Evolutionary conservation across 768 basidiomycete species (phyloP).

Genomic region (Collybia sp.): DNA sequence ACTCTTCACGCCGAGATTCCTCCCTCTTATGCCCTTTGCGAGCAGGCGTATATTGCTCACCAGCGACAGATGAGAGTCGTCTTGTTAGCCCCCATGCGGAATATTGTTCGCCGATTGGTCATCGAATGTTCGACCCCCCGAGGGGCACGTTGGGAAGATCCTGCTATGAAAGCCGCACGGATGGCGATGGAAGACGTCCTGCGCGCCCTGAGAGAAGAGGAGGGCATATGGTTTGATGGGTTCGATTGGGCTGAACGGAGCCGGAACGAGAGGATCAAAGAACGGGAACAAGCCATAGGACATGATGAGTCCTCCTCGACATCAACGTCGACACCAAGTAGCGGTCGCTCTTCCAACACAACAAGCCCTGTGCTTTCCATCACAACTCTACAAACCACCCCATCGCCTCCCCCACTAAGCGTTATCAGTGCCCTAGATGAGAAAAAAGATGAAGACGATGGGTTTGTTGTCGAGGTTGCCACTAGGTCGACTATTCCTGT

Average conservation of each 20-base stretch:
- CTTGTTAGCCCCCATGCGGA: slow-evolving; percentile 61
- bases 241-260: slow-evolving; percentile 60
- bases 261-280: slow-evolving; percentile 29
- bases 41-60: slow-evolving; percentile 55
- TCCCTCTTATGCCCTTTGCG: slow-evolving; percentile 60
- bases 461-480: slow-evolving; percentile 9
- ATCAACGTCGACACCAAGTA: slow-evolving; percentile 34
- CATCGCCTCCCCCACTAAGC: slow-evolving; percentile 56
- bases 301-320: slow-evolving; percentile 32
- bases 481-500: slow-evolving; percentile 9
- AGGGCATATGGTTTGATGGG: slow-evolving; percentile 70
- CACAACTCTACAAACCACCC: slow-evolving; percentile 73
- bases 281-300: slow-evolving; percentile 17
- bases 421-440: slow-evolving; percentile 18
- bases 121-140: slow-evolving; percentile 50
- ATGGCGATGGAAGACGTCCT: slow-evolving; percentile 64
- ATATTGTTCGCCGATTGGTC: slow-evolving; percentile 61
- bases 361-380: slow-evolving; percentile 76
- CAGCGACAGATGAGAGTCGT: slow-evolving; percentile 56
- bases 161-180: slow-evolving; percentile 46
- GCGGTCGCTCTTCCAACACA: slow-evolving; percentile 46
- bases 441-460: slow-evolving; percentile 30
- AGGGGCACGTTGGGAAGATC: slow-evolving; percentile 36
- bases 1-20: slow-evolving; percentile 50
- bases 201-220: slow-evolving; percentile 49